A percentile compares a stretch with the other conserved stretches of the same genome.
These are phyloP conservation scores for Camellia oleifera DNA, from an alignment of 179 eudicot genomes.

Conservation along the genomic window DNA sequence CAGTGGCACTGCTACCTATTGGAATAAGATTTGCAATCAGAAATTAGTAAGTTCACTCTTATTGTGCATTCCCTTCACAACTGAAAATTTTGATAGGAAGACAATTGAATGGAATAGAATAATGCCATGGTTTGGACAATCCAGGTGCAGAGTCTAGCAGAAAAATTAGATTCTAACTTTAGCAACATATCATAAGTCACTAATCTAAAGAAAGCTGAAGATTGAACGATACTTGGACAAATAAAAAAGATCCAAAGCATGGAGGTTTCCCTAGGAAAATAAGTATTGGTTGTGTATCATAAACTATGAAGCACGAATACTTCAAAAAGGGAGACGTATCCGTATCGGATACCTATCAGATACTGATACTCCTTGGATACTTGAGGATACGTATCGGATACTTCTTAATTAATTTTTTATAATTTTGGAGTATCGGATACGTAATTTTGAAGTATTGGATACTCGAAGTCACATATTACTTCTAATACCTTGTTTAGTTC, in stretches of 20 bases:
- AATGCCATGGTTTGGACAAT: not conserved
- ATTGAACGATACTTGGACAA: not conserved
- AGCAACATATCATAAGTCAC: not conserved
- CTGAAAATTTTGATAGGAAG: not conserved
- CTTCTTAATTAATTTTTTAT: too few species aligned
- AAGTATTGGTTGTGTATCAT: not conserved
- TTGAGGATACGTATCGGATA: too few species aligned
- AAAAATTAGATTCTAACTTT: not conserved
- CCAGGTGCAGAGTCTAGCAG: not conserved
- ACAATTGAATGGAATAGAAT: not conserved
- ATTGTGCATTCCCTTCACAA: not conserved
- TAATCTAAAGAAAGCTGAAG: not conserved
- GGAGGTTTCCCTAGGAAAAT: not conserved
- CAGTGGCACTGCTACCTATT: conserved; percentile 68
- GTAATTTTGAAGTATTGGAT: too few species aligned
- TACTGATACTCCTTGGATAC: too few species aligned
- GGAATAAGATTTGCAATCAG: conserved; percentile 20
- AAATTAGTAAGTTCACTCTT: not conserved
- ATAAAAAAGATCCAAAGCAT: not conserved
- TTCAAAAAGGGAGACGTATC: too few species aligned
- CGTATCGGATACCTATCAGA: too few species aligned
- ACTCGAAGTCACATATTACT: too few species aligned
- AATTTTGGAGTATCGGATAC: too few species aligned
- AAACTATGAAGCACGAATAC: too few species aligned
- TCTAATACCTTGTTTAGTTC: too few species aligned